Evolutionary conservation across 192 early-diverging fungal species (phyloP).

Genomic region (Entomortierella chlamydospora): DNA sequence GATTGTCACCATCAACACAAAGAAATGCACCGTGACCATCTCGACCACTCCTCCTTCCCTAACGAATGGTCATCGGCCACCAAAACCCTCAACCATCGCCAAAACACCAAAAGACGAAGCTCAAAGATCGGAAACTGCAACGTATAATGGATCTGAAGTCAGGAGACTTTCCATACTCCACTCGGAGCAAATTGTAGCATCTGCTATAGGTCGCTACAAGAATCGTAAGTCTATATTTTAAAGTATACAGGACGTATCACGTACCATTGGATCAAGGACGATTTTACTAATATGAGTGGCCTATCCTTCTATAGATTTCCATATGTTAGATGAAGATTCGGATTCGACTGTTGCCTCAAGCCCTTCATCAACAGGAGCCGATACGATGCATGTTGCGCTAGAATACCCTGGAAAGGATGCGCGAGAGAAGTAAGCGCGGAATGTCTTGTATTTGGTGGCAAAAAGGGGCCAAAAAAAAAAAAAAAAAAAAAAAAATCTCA

Average conservation of each 20-base stretch:
- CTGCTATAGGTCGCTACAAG: slow-evolving; percentile 54
- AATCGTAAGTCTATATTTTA: slow-evolving; percentile 49
- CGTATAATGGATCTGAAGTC: not conserved
- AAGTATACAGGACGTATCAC: too few species aligned
- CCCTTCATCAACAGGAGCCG: slow-evolving; percentile 44
- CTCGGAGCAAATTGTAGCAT: slow-evolving; percentile 57
- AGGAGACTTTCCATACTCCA: slow-evolving; percentile 54
- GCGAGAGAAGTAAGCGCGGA: slow-evolving; percentile 47
- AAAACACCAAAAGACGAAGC: not conserved
- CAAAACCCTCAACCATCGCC: not conserved
- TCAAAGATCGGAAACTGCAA: not conserved
- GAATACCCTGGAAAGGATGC: slow-evolving; percentile 58
- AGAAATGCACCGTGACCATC: slow-evolving; percentile 19
- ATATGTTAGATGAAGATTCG: slow-evolving; percentile 53
- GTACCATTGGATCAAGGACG: too few species aligned
- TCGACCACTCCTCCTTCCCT: not conserved
- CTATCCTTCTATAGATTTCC: slow-evolving; percentile 22
- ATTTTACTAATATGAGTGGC: not conserved
- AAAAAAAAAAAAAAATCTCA: not conserved
- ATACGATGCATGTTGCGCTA: slow-evolving; percentile 47
- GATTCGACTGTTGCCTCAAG: slow-evolving; percentile 52
- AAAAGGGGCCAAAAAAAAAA: too few species aligned
- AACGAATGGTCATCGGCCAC: not conserved
- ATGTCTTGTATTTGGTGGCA: not conserved
- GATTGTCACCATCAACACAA: slow-evolving; percentile 34